Evolutionary conservation across 306 rosid species (phyloP).

Genomic region (Arachis hypogaea): DNA sequence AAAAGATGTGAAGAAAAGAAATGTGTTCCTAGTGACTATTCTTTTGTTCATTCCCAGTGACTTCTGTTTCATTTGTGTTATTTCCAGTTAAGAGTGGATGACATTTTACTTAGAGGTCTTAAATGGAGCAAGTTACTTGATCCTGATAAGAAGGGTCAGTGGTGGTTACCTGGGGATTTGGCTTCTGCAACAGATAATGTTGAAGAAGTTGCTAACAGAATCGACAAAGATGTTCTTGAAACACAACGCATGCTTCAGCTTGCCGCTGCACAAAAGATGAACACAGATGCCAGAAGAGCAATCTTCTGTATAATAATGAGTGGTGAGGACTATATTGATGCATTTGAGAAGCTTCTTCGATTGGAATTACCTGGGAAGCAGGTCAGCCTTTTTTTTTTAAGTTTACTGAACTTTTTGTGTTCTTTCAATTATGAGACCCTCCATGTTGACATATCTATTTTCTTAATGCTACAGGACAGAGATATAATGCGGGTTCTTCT

Average conservation of each 20-base stretch:
- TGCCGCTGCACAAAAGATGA: conserved; percentile 92
- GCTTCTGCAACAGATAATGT: conserved; percentile 55
- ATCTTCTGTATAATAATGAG: conserved; percentile 95
- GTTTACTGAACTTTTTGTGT: conserved; percentile 8
- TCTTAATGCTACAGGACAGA: conserved; percentile 62
- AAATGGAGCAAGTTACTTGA: conserved; percentile 88
- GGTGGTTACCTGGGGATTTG: conserved; percentile 81
- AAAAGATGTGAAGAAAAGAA: too few relatives aligned
- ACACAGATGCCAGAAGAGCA: conserved; percentile 87
- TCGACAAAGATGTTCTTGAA: conserved; percentile 83
- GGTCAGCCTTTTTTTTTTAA: conserved; percentile 47
- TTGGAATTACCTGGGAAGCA: conserved; percentile 87
- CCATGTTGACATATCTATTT: conserved; percentile 2
- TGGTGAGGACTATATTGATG: conserved; percentile 89
- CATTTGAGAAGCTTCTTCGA: conserved; percentile 92
- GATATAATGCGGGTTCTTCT: conserved; percentile 90
- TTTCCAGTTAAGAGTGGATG: conserved; percentile 76
- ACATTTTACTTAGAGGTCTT: conserved; percentile 69
- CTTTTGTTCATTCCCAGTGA: too few relatives aligned
- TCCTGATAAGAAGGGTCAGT: conserved; percentile 87
- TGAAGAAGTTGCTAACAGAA: conserved; percentile 71
- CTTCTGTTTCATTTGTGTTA: not conserved
- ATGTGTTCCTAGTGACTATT: too few relatives aligned
- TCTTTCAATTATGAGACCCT: not conserved
- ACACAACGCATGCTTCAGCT: conserved; percentile 84